Base-by-base conservation (phyloP, 108 stramenopile species). In the Cyclotella kingstonii region DNA sequence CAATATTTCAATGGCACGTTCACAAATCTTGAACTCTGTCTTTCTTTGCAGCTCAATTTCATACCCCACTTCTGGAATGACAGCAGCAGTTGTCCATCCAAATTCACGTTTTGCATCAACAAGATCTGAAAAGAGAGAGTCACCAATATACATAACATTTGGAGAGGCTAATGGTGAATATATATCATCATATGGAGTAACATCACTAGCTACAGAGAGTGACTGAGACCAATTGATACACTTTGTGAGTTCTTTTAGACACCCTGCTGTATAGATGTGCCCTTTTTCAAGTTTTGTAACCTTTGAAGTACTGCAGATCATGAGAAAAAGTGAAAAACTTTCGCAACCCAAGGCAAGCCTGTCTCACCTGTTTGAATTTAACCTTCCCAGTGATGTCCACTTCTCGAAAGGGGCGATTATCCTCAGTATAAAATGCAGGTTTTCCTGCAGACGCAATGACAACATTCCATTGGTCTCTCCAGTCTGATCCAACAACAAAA, bases 111-210 rank as follows among this genome's bases (percentile, higher is more conserved):
- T 95, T 8, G 95, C 97, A 63, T 96, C 95, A 7, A 98, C 97
- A 30, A 98, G 66, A 82, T 98, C 96, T n/a, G 98, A 96, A 78
- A 96, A 97, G 11, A 98, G 71, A 23, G 92, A 93, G 57, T 98
- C 98, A 17, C 98, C 98, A 54, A 98, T 82, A 68, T 96, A 98
- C 60, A 98, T 70, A 0, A 98, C 97, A 35, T 81, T 84, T 6
- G 91, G 77, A 22, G 73, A 76, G 8, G 80, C 71, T 25, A 89
- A 29, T 25, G 68, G 48, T 57, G 68, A 43, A 73, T 76, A 36
- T 22, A 56, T 77, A 9, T 66, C 54, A 50, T 76, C 51, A 42
- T 54, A 67, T 26, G 40, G 65, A 25, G 34, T 25, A 30, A 47
- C 68, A 18, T 50, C 48, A 17, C 54, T 58, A 31, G 21, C 38